Evolutionary conservation across 1,139 yeast species (phyloP).

Genomic region (Candida frijolesensis): DNA sequence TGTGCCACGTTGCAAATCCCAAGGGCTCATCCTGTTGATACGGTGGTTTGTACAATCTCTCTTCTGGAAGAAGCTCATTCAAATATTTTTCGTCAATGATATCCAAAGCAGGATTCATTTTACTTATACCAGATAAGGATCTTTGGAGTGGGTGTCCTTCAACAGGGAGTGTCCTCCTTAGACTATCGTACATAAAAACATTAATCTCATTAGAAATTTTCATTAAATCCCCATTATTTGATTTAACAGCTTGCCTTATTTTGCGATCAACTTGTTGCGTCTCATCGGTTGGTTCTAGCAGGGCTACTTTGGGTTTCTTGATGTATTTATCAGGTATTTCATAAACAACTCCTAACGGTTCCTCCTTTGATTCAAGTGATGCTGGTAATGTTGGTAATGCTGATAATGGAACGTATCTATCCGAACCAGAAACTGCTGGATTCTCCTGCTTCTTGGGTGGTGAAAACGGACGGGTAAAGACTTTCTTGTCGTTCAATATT

Average conservation of each 20-base stretch:
- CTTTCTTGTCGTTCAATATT: background rate
- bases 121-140: constrained; percentile 44
- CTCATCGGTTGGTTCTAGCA: constrained; percentile 1
- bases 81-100: constrained; percentile 44
- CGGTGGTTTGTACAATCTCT: constrained; percentile 40
- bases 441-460: constrained; percentile 2
- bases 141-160: constrained; percentile 44
- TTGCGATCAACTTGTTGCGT: constrained; percentile 7
- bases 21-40: constrained; percentile 27
- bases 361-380: background rate
- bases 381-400: constrained; percentile 12
- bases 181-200: constrained; percentile 17
- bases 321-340: constrained; percentile 34
- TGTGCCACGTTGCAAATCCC: constrained; percentile 45
- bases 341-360: constrained; percentile 25
- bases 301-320: constrained; percentile 15
- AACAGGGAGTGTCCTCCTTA: constrained; percentile 20
- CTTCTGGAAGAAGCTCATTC: constrained; percentile 43
- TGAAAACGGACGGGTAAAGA: background rate
- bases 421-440: background rate
- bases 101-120: constrained; percentile 36
- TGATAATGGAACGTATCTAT: constrained; percentile 11
- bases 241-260: constrained; percentile 5
- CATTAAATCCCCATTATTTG: constrained; percentile 7
- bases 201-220: constrained; percentile 9